Conservation (phyloP, 176 grass and related monocot species). For the Triticum dicoccoides region DNA sequence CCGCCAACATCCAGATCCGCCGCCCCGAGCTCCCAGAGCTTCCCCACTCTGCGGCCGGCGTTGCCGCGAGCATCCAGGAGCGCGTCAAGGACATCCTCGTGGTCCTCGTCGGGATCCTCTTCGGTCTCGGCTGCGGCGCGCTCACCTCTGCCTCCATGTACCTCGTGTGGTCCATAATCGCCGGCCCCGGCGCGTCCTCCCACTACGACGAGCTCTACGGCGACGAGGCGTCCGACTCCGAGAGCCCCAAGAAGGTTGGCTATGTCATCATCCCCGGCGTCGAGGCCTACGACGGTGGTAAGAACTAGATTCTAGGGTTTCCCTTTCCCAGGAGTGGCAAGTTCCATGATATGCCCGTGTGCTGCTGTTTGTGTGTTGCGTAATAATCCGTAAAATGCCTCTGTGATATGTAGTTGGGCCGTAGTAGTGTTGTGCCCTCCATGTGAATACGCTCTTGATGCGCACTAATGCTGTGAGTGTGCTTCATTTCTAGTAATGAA, state of each 20-base stretch:
- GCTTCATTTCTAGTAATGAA: conserved; percentile 18
- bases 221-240: conserved; percentile 40
- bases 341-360: not conserved
- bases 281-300: conserved; percentile 41
- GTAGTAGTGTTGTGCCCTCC: conserved; percentile 1
- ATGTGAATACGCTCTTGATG: conserved; percentile 30
- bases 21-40: conserved; percentile 30
- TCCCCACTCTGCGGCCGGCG: not conserved
- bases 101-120: conserved; percentile 56
- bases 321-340: not conserved
- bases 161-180: conserved; percentile 53
- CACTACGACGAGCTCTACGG: conserved; percentile 47
- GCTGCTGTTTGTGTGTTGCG: not conserved
- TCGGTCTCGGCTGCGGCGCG: conserved; percentile 64
- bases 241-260: conserved; percentile 69
- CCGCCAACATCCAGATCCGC: conserved; percentile 54
- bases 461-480: conserved; percentile 3
- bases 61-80: conserved; percentile 44
- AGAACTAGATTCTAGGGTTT: conserved; percentile 59
- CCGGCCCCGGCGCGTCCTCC: conserved; percentile 30
- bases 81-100: conserved; percentile 62
- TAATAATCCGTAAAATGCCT: conserved; percentile 5
- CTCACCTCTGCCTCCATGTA: conserved; percentile 70
- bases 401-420: conserved; percentile 2
- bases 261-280: conserved; percentile 55